phyloP scores from a whole-genome alignment of 768 basidiomycete species.

The Phlebiopsis gigantea region DNA sequence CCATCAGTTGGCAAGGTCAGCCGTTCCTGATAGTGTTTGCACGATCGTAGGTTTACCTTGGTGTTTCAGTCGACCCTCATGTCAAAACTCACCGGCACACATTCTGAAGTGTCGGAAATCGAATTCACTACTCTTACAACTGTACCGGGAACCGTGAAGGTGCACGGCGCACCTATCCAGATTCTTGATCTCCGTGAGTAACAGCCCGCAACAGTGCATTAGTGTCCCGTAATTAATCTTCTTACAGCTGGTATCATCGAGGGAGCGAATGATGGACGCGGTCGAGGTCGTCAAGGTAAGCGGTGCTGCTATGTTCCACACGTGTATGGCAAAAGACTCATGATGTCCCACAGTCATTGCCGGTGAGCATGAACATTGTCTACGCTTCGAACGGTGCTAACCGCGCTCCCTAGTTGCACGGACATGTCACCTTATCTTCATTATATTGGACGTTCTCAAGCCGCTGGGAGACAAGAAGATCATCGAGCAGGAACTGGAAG shows the following conservation, averaged over 20 bases:
- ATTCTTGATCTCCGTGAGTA: constrained; percentile 84
- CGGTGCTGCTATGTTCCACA: constrained; percentile 12
- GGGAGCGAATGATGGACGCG: constrained; percentile 93
- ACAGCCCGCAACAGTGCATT: neutral
- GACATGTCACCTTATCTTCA: constrained; percentile 98
- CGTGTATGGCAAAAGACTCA: neutral
- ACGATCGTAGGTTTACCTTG: neutral
- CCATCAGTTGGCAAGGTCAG: constrained; percentile 91
- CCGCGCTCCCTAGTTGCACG: constrained; percentile 65
- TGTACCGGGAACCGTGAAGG: constrained; percentile 90
- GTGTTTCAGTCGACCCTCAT: constrained; percentile 75
- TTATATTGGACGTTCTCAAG: constrained; percentile 96
- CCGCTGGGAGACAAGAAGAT: constrained; percentile 93
- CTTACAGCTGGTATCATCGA: constrained; percentile 90
- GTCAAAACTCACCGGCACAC: constrained; percentile 95
- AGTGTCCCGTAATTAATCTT: constrained; percentile 16
- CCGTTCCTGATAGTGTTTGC: neutral
- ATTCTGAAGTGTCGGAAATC: constrained; percentile 93
- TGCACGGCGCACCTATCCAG: constrained; percentile 95
- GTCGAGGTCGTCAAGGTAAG: constrained; percentile 90
- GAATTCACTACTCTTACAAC: constrained; percentile 97
- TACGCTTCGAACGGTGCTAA: neutral
- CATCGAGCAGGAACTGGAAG: constrained; percentile 91
- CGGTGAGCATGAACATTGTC: constrained; percentile 39
- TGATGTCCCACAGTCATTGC: constrained; percentile 58